Base-by-base conservation (phyloP, 2,329 filamentous ascomycete species). In the Trichoderma atrobrunneum region DNA sequence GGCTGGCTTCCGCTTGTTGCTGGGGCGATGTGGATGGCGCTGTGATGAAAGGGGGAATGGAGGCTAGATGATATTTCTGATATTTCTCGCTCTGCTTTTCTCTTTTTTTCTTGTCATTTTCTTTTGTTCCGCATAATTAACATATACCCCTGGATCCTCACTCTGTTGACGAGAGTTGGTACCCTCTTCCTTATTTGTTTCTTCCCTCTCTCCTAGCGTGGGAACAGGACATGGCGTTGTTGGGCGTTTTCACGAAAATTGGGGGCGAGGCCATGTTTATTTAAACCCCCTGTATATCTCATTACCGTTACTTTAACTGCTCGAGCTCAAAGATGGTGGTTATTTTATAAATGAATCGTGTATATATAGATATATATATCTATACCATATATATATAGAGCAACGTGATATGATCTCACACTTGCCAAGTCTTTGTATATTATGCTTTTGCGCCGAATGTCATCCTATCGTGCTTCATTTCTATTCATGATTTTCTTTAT, bases 1-100 rank as follows among this genome's bases (percentile, higher is more conserved):
- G 83, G 84, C n/a, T 86, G 83, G 77, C 71, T 85, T 48, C 84
- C 86, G 0, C 68, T 87, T 3, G 65, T 83, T 4, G 59, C 79
- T 3, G 83, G 81, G 1, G 81, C 81, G 7, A 43, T 84, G 3
- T 85, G 80, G 80, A 74, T 83, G 14, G 48, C 84, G 62, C 73
- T 85, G 56, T 84, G 78, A 78, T 51, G 21, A 7, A 30, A 7
- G 7, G 30, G 14, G 10, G 11, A 12, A 10, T 43, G 16, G 7
- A 18, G 14, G 16, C 26, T 18, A 3, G 8, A 48, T 8, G 3
- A 3, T 5, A 3, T 26, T 5, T 7, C 61, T 32, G 28, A n/a
- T n/a, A n/a, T n/a, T 8, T 34, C 32, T 65, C 18, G 3, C 3
- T 26, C 10, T 21, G 8, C 7, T n/a, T 18, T 28, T 14, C 5